A percentile compares a stretch with the other conserved stretches of the same genome.
These are phyloP conservation scores for Cladosporium sp. DNA, from an alignment of 2,329 filamentous ascomycete species.

Conservation along the genomic window DNA sequence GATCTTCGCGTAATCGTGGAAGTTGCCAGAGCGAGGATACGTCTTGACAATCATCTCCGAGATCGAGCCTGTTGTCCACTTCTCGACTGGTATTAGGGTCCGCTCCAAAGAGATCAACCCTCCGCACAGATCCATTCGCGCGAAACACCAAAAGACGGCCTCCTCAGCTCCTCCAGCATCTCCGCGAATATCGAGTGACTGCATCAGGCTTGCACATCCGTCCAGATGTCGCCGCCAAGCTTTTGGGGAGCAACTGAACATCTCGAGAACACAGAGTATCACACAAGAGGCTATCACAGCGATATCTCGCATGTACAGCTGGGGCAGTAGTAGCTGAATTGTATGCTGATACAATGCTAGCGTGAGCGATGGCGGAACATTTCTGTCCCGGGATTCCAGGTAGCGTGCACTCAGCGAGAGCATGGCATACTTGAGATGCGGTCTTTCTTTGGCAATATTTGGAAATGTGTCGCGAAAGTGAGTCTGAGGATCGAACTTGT, in stretches of 20 bases:
- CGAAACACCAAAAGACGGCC: slow-evolving; percentile 59
- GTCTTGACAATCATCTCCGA: slow-evolving; percentile 39
- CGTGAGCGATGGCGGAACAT: slow-evolving; percentile 48
- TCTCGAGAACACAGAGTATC: slow-evolving; percentile 48
- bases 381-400: slow-evolving; percentile 50
- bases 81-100: slow-evolving; percentile 49
- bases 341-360: slow-evolving; percentile 54
- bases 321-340: slow-evolving; percentile 44
- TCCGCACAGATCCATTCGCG: slow-evolving; percentile 57
- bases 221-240: slow-evolving; percentile 58
- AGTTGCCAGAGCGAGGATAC: slow-evolving; percentile 27
- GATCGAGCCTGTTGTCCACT: slow-evolving; percentile 47
- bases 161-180: slow-evolving; percentile 52
- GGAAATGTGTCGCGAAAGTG: slow-evolving; percentile 54
- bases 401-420: slow-evolving; percentile 55
- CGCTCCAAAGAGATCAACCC: slow-evolving; percentile 54
- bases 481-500: slow-evolving; percentile 56
- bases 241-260: slow-evolving; percentile 47
- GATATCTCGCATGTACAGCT: slow-evolving; percentile 45
- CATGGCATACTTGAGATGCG: slow-evolving; percentile 49
- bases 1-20: slow-evolving; percentile 60
- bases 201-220: slow-evolving; percentile 55
- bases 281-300: slow-evolving; percentile 49
- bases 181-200: slow-evolving; percentile 52
- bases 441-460: slow-evolving; percentile 47